phyloP scores from a whole-genome alignment of 257 asterid genomes.

The Agastache rugosa region DNA sequence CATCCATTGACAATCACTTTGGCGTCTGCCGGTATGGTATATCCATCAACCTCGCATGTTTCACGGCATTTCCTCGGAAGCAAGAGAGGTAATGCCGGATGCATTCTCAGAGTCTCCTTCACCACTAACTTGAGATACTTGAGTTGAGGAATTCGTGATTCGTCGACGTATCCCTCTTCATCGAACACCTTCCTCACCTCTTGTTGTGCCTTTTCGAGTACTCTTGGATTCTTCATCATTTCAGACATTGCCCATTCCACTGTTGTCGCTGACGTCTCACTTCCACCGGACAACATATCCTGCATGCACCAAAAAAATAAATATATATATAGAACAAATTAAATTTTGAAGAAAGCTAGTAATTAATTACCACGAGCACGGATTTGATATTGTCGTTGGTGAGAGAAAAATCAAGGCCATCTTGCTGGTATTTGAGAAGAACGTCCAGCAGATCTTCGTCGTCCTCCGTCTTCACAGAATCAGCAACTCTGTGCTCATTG shows the following conservation, averaged over 20 bases:
- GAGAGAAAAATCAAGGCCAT: slow-evolving; percentile 21
- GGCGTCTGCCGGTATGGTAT: slow-evolving; percentile 2
- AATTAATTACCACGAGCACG: slow-evolving; percentile 11
- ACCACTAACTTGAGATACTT: slow-evolving; percentile 30
- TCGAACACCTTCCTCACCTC: slow-evolving; percentile 36
- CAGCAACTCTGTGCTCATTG: slow-evolving; percentile 22
- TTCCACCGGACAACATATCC: slow-evolving; percentile 41
- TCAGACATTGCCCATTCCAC: slow-evolving; percentile 43
- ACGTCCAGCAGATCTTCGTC: slow-evolving; percentile 42
- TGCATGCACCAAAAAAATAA: background rate
- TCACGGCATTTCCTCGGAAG: slow-evolving; percentile 33
- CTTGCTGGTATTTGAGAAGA: slow-evolving; percentile 32
- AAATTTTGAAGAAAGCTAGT: too few species aligned
- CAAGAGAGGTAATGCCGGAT: slow-evolving; percentile 35
- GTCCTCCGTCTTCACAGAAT: background rate
- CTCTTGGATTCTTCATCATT: slow-evolving; percentile 27
- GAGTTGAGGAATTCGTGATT: slow-evolving; percentile 26
- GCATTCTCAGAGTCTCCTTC: slow-evolving; percentile 39
- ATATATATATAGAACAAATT: too few species aligned
- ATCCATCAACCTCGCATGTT: slow-evolving; percentile 34
- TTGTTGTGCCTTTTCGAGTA: slow-evolving; percentile 33
- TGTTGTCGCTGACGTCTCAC: slow-evolving; percentile 38
- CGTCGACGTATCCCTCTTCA: slow-evolving; percentile 30
- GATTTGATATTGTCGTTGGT: slow-evolving; percentile 39
- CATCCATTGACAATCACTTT: slow-evolving; percentile 34